Evolutionary conservation across 257 asterid genomes (phyloP).

Genomic region (Nicotiana otophora): DNA sequence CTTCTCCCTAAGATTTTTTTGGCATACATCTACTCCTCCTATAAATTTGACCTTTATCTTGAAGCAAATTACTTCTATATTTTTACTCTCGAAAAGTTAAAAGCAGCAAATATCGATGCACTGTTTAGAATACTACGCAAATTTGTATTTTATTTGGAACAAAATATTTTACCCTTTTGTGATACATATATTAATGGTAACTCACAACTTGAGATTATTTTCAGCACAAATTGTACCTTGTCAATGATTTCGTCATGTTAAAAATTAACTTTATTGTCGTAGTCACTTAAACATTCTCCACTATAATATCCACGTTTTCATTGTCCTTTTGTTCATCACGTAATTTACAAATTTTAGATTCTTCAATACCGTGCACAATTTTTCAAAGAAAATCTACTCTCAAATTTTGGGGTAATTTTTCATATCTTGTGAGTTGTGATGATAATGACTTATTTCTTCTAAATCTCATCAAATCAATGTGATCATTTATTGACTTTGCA

Average conservation of each 20-base stretch:
- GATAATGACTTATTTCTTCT: background rate
- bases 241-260: background rate
- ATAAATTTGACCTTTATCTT: too few relatives aligned
- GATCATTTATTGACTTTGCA: background rate
- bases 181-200: too few relatives aligned
- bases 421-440: background rate
- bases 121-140: too few relatives aligned
- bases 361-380: background rate
- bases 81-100: too few relatives aligned
- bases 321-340: background rate
- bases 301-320: background rate
- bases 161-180: too few relatives aligned
- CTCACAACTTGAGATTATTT: too few relatives aligned
- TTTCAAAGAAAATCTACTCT: background rate
- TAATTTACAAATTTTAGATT: background rate
- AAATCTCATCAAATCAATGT: background rate
- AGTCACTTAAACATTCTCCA: background rate
- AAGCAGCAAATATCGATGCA: too few relatives aligned
- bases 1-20: too few relatives aligned
- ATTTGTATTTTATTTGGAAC: too few relatives aligned
- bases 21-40: too few relatives aligned
- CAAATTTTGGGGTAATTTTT: background rate
- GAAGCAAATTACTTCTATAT: too few relatives aligned
- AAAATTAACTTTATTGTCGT: background rate
- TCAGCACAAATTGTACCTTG: too few relatives aligned